A percentile compares a stretch with the other conserved stretches of the same genome.
Conservation (phyloP, 345 rosid genomes). For the Pseudoturritis turrita region DNA sequence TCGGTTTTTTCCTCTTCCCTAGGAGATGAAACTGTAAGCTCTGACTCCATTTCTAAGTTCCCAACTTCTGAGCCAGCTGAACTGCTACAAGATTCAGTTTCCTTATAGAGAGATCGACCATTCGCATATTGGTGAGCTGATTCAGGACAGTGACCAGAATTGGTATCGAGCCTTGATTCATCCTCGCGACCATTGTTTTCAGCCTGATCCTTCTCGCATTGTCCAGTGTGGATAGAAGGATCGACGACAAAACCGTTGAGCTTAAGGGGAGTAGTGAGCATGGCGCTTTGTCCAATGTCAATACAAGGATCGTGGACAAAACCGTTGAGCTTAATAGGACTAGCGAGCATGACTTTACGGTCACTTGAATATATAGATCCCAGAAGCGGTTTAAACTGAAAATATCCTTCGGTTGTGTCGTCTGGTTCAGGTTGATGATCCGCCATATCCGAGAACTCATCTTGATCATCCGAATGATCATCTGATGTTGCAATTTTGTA, state of each 20-base stretch:
- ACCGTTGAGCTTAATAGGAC: conserved; percentile 31
- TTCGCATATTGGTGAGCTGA: conserved; percentile 22
- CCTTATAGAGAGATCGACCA: conserved; percentile 16
- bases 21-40: conserved; percentile 30
- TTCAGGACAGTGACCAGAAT: conserved; percentile 37
- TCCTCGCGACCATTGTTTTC: conserved; percentile 56
- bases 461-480: conserved; percentile 71
- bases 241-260: conserved; percentile 16
- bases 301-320: conserved; percentile 20
- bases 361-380: conserved; percentile 34
- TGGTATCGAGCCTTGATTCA: conserved; percentile 55
- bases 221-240: conserved; percentile 32
- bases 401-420: conserved; percentile 64
- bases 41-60: conserved; percentile 28
- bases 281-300: conserved; percentile 36
- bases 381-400: conserved; percentile 67
- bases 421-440: conserved; percentile 55
- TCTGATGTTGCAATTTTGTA: conserved; percentile 56
- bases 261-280: conserved; percentile 35
- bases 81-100: conserved; percentile 25
- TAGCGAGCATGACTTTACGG: conserved; percentile 38
- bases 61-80: conserved; percentile 36
- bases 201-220: conserved; percentile 36
- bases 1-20: conserved; percentile 36
- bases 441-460: conserved; percentile 67